Evolutionary conservation across 2,329 filamentous ascomycete species (phyloP), one percentile per base, ranked within the genome.

Genomic region (Tolypocladium endophyticum): DNA sequence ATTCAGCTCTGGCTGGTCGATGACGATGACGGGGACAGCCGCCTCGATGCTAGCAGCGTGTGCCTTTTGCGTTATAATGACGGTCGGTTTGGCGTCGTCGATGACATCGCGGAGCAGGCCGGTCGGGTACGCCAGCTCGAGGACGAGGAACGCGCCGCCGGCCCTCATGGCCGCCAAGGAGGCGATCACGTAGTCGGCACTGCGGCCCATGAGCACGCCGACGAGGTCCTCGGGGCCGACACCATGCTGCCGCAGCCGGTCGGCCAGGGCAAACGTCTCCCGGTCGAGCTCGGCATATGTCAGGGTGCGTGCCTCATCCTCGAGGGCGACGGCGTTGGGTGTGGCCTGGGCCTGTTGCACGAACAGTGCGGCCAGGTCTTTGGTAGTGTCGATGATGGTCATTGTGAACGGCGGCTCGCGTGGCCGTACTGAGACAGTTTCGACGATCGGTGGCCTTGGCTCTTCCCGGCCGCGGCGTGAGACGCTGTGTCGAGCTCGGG

Each of bases 111-210:
- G 82, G 62, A 93, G 76, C 56, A 92, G 77, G 59, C 85, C 86
- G 0, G 87, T 83, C 18, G 89, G 89, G 64, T 92, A 92, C 3
- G 89, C 89, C 56, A 91, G 78, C 73, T 93, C 89, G 3, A 93
- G 82, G 2, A 92, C 89, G 6, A 93, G 78, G 69, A 92, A 93
- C 1, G 89, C 89, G 58, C 89, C 89, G 57, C 89, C 89, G 2
- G 89, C 89, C 61, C 87, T 84, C 45, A 92, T 81, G n/a, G 87
- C 85, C 33, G 89, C 89, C 58, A 93, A 77, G 68, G 87, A 91
- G 20, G 88, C 86, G 71, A 92, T 86, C 62, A 93, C 87, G 73
- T 92, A 91, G 73, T 91, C 82, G 56, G 88, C 87, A 70, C 87
- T 90, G 59, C 89, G 85, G 59, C 85, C 86, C 69, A 92, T 81